phyloP scores from a whole-genome alignment of 2,329 filamentous ascomycete genomes.

The Aspergillus felis region DNA sequence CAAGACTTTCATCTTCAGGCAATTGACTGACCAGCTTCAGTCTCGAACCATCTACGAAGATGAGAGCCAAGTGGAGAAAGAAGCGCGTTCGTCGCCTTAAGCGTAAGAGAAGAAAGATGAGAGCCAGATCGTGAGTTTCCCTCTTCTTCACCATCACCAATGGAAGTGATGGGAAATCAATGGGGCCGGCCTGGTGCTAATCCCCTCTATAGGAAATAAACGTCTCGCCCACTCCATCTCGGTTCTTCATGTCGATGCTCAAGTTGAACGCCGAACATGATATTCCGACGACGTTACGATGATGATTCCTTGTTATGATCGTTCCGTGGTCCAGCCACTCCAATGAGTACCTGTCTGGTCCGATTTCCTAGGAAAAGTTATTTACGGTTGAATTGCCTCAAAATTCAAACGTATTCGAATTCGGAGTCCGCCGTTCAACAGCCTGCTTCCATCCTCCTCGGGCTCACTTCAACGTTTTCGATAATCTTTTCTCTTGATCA shows the following conservation, averaged over 20 bases:
- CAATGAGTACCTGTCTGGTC: slow-evolving; percentile 20
- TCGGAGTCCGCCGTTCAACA: slow-evolving; percentile 30
- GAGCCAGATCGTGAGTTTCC: slow-evolving; percentile 81
- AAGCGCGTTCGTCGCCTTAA: slow-evolving; percentile 99
- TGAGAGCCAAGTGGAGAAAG: slow-evolving; percentile 99
- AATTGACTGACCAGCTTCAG: slow-evolving; percentile 16
- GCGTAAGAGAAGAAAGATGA: slow-evolving; percentile 99
- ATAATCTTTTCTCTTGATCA: slow-evolving; percentile 15
- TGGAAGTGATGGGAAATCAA: neutral
- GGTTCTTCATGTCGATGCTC: slow-evolving; percentile 36
- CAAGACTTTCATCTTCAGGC: slow-evolving; percentile 2
- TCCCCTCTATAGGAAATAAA: slow-evolving; percentile 59
- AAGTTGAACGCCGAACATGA: slow-evolving; percentile 39
- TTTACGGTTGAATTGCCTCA: neutral
- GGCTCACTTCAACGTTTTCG: slow-evolving; percentile 29
- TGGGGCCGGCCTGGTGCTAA: slow-evolving; percentile 27
- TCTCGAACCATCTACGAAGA: slow-evolving; percentile 45
- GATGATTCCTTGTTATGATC: slow-evolving; percentile 27
- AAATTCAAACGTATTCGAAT: slow-evolving; percentile 11
- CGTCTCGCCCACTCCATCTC: slow-evolving; percentile 57
- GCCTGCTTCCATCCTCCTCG: slow-evolving; percentile 20
- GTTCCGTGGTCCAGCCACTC: slow-evolving; percentile 25
- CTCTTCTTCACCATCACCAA: neutral
- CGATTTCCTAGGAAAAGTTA: slow-evolving; percentile 2
- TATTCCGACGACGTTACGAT: slow-evolving; percentile 30